phyloP scores from a whole-genome alignment of 495 filamentous ascomycete genomes.

The Elasticomyces elasticus region DNA sequence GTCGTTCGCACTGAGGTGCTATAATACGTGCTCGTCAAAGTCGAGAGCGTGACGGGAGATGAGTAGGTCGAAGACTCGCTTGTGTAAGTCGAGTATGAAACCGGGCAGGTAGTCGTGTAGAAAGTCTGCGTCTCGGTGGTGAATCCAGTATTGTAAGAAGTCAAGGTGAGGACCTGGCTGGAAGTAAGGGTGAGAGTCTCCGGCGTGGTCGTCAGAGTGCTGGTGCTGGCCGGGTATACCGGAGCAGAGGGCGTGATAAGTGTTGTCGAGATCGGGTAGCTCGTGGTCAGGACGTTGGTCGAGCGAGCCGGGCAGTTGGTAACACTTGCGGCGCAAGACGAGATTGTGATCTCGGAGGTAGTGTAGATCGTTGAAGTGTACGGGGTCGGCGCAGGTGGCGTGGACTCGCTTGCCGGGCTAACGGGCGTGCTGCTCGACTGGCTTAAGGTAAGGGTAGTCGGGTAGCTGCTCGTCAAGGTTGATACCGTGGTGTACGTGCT shows the following conservation, averaged over 20 bases:
- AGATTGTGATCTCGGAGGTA: conserved; percentile 3
- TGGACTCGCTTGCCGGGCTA: neutral
- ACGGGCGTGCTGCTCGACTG: conserved; percentile 10
- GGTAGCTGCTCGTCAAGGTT: conserved; percentile 18
- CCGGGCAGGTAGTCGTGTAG: neutral
- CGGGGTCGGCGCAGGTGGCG: neutral
- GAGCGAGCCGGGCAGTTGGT: conserved; percentile 9
- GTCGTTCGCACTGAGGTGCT: conserved; percentile 1
- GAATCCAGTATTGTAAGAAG: neutral
- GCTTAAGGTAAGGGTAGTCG: conserved; percentile 1
- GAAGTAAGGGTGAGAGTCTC: neutral
- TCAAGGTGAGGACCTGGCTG: neutral
- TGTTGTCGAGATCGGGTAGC: conserved; percentile 1
- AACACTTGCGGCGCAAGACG: neutral
- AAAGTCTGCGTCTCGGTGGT: neutral
- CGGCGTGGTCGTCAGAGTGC: neutral
- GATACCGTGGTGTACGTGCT: conserved; percentile 41
- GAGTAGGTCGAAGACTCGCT: conserved; percentile 2
- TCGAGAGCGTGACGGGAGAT: neutral
- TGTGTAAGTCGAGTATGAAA: neutral
- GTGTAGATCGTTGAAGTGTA: conserved; percentile 11
- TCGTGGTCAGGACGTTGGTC: neutral
- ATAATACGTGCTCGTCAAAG: neutral
- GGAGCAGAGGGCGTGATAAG: neutral
- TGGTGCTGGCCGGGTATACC: neutral